A percentile compares a stretch with the other conserved stretches of the same genome.
Conservation (phyloP, 2,329 filamentous ascomycete species). For the Emmonsiellopsis sp. region DNA sequence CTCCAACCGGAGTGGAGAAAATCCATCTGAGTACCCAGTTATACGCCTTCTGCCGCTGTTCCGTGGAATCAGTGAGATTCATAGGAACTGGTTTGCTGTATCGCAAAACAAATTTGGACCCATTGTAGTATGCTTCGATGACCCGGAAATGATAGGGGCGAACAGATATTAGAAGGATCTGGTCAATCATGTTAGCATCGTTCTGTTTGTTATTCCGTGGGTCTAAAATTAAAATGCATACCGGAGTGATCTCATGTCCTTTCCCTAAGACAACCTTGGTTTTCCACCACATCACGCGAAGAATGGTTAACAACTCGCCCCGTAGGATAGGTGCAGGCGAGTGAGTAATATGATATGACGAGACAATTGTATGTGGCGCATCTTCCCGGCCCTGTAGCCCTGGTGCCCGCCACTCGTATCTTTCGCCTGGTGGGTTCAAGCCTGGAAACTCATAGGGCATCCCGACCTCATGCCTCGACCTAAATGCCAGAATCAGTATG, state of each 20-base stretch:
- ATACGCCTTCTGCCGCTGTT: not conserved
- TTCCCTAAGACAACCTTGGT: not conserved
- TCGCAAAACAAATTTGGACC: slow-evolving; percentile 1
- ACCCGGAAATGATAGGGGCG: slow-evolving; percentile 26
- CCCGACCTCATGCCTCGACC: not conserved
- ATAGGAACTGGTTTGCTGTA: not conserved
- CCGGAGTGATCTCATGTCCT: not conserved
- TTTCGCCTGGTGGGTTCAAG: not conserved
- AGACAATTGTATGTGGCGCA: not conserved
- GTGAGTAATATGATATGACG: not conserved
- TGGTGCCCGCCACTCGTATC: not conserved
- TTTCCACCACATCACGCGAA: not conserved
- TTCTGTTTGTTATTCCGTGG: not conserved
- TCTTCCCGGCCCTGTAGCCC: not conserved
- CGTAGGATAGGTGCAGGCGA: not conserved
- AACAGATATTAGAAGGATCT: slow-evolving; percentile 37
- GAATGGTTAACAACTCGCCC: not conserved
- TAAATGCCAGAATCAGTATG: not conserved
- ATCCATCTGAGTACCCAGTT: not conserved
- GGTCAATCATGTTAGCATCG: not conserved
- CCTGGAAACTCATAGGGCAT: not conserved
- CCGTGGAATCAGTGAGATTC: not conserved
- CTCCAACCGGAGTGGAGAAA: not conserved
- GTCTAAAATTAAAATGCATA: not conserved
- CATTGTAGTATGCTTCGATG: slow-evolving; percentile 2